phyloP scores from a whole-genome alignment of 352 stramenopile genomes.

The Pythium aristosporum region DNA sequence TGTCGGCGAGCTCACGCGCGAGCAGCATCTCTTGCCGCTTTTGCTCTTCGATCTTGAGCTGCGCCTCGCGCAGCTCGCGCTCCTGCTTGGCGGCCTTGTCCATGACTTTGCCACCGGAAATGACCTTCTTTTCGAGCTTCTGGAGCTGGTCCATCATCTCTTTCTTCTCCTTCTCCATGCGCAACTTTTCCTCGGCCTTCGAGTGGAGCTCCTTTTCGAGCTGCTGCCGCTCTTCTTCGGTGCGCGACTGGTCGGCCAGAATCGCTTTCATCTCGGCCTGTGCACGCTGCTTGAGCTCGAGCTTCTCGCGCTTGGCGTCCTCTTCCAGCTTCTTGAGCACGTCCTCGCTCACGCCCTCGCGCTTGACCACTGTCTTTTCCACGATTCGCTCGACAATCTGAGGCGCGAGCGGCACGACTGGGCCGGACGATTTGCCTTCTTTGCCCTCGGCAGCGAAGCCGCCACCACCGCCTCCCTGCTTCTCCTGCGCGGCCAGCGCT shows the following conservation, averaged over 20 bases:
- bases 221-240: constrained; percentile 83
- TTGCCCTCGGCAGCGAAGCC: constrained; percentile 14
- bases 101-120: constrained; percentile 93
- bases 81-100: constrained; percentile 94
- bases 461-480: constrained; percentile 31
- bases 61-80: constrained; percentile 85
- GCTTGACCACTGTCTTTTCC: constrained; percentile 77
- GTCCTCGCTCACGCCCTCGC: constrained; percentile 70
- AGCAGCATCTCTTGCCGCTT: constrained; percentile 80
- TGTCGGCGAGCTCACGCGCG: constrained; percentile 89
- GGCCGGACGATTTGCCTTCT: background rate
- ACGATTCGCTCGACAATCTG: constrained; percentile 66
- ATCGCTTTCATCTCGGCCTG: constrained; percentile 85
- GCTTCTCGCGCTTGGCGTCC: constrained; percentile 71
- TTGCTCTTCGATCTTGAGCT: constrained; percentile 88
- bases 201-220: constrained; percentile 85
- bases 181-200: constrained; percentile 81
- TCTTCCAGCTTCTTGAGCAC: constrained; percentile 78
- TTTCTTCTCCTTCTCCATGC: constrained; percentile 86
- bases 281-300: constrained; percentile 65
- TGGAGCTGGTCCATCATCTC: constrained; percentile 91
- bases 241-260: constrained; percentile 81
- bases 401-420: constrained; percentile 14
- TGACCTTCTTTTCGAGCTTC: constrained; percentile 72
- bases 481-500: constrained; percentile 56